phyloP scores from a whole-genome alignment of 176 grass and related monocot species.

The Lolium rigidum region DNA sequence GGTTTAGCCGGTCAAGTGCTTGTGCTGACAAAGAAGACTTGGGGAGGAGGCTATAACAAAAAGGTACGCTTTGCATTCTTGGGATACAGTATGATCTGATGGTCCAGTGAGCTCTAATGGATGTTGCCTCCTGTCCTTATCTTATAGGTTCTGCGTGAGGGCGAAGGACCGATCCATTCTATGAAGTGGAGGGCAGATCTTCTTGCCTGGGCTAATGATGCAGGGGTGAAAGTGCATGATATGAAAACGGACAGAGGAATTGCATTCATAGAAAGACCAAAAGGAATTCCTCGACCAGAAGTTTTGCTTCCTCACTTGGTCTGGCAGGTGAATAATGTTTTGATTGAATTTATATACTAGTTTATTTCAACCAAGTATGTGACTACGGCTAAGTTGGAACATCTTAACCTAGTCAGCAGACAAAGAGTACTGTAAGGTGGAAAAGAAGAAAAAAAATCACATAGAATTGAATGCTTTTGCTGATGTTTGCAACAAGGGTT shows the following conservation, averaged over 20 bases:
- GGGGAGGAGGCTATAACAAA: slow-evolving; percentile 83
- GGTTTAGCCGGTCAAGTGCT: slow-evolving; percentile 98
- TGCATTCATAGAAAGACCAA: slow-evolving; percentile 93
- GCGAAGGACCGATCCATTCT: slow-evolving; percentile 95
- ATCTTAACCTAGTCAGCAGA: slow-evolving; percentile 6
- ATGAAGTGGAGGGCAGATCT: slow-evolving; percentile 94
- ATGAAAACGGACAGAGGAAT: slow-evolving; percentile 87
- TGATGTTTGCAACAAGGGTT: slow-evolving; percentile 12
- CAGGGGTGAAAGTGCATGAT: slow-evolving; percentile 95
- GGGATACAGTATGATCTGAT: slow-evolving; percentile 40
- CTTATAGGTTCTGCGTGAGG: slow-evolving; percentile 81
- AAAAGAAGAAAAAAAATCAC: slow-evolving; percentile 19
- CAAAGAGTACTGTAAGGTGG: slow-evolving; percentile 13
- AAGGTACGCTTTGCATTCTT: slow-evolving; percentile 58
- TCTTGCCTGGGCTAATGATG: slow-evolving; percentile 96
- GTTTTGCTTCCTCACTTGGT: slow-evolving; percentile 95
- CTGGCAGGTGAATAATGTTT: slow-evolving; percentile 76
- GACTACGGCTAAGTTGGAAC: background rate
- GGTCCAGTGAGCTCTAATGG: slow-evolving; percentile 19
- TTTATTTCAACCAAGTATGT: slow-evolving; percentile 16
- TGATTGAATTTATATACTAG: background rate
- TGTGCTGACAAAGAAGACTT: slow-evolving; percentile 72
- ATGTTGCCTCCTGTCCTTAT: slow-evolving; percentile 21
- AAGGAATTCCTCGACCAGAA: slow-evolving; percentile 77
- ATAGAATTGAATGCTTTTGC: background rate